Evolutionary conservation across 768 basidiomycete genomes (phyloP).

Genomic region (Mycena chlorophos): DNA sequence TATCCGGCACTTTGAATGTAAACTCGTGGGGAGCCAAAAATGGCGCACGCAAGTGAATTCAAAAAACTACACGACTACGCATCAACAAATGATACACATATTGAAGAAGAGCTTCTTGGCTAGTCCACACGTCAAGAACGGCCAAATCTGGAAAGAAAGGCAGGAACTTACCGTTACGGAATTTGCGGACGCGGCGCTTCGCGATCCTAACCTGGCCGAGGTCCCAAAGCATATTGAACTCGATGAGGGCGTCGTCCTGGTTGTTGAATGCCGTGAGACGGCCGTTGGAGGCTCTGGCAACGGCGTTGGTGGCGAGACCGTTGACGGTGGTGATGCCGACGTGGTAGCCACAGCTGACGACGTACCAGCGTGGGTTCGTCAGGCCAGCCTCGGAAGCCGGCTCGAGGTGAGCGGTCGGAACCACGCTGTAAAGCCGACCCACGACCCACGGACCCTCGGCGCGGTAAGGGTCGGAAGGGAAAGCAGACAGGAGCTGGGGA

Average conservation of each 20-base stretch:
- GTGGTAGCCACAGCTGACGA: constrained; percentile 1
- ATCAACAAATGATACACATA: too few relatives aligned
- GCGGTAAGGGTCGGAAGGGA: neutral
- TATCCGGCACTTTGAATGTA: too few relatives aligned
- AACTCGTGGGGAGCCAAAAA: too few relatives aligned
- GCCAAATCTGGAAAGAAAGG: too few relatives aligned
- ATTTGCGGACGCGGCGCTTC: too few relatives aligned
- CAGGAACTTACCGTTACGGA: too few relatives aligned
- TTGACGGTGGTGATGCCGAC: constrained; percentile 6
- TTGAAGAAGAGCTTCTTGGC: too few relatives aligned
- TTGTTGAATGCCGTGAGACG: neutral
- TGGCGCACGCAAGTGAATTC: too few relatives aligned
- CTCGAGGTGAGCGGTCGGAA: neutral
- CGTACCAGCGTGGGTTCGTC: neutral
- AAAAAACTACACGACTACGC: too few relatives aligned
- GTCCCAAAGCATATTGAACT: too few relatives aligned
- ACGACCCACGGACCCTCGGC: neutral
- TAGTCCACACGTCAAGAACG: too few relatives aligned
- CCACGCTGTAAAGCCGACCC: neutral
- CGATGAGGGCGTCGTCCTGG: neutral
- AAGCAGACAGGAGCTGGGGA: neutral
- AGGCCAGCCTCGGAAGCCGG: neutral
- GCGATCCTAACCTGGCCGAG: too few relatives aligned
- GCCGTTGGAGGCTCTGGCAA: neutral
- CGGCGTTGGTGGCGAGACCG: neutral